Percentiles rank a stretch among this genome's conserved stretches.
phyloP scores from a whole-genome alignment of 495 filamentous ascomycete species.

The Tetracladium setigerum region DNA sequence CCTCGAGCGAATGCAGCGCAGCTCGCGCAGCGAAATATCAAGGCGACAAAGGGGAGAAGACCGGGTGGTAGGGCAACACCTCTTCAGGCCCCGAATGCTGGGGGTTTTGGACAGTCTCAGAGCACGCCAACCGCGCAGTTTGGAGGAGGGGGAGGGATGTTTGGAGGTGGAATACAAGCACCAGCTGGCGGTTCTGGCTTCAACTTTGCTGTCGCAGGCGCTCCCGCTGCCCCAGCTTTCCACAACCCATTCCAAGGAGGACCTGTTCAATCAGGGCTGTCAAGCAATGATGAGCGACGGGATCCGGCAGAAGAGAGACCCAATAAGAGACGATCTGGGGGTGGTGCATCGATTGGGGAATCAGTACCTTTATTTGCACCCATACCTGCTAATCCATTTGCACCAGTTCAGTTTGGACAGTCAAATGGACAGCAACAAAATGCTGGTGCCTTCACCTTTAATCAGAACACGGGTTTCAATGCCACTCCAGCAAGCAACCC shows the following conservation, averaged over 20 bases:
- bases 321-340: no score
- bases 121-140: background rate
- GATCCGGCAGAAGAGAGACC: no score
- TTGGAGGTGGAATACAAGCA: conserved; percentile 16
- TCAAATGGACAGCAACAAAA: no score
- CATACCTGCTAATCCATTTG: no score
- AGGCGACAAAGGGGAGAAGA: conserved; percentile 5
- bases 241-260: background rate
- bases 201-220: conserved; percentile 1
- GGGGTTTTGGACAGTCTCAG: background rate
- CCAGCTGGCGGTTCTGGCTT: background rate
- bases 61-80: background rate
- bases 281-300: no score
- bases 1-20: conserved; percentile 21
- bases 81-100: no score
- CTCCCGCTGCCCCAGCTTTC: background rate
- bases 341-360: no score
- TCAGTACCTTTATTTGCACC: no score
- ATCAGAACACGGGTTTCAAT: background rate
- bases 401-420: no score
- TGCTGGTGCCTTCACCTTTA: no score
- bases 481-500: conserved; percentile 8
- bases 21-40: conserved; percentile 20
- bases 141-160: conserved; percentile 7
- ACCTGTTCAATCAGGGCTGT: no score